These are phyloP conservation scores for Kernera saxatilis DNA, from an alignment of 345 rosid genomes.

Conservation along the genomic window DNA sequence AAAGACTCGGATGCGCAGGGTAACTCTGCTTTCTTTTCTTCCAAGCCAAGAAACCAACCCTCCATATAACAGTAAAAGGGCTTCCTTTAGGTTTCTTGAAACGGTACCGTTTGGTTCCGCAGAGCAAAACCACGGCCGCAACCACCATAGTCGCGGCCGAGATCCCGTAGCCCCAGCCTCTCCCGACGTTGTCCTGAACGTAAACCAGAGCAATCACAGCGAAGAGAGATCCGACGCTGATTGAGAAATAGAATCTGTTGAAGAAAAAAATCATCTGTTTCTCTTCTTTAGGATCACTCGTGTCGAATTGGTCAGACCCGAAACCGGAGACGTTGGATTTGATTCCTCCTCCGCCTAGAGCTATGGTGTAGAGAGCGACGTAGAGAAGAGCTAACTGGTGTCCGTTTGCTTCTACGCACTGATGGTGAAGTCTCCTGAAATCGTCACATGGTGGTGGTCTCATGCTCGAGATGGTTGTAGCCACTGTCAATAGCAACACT, in stretches of 20 bases:
- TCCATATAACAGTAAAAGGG: conserved; percentile 76
- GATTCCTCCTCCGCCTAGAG: conserved; percentile 86
- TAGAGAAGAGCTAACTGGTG: conserved; percentile 64
- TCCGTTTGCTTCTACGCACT: conserved; percentile 69
- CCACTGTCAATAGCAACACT: conserved; percentile 53
- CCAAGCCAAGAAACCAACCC: conserved; percentile 70
- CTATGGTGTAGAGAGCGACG: conserved; percentile 71
- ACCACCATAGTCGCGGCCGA: conserved; percentile 77
- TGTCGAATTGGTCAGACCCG: conserved; percentile 87
- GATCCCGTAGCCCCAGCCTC: conserved; percentile 94
- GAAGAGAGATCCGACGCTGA: conserved; percentile 79
- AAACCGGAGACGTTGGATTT: conserved; percentile 91
- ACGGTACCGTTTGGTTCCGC: conserved; percentile 62
- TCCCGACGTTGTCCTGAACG: conserved; percentile 80
- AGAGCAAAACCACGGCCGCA: conserved; percentile 50
- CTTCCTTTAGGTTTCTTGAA: conserved; percentile 76
- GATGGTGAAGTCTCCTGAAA: conserved; percentile 45
- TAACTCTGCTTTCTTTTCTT: conserved; percentile 51
- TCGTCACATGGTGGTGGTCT: conserved; percentile 71
- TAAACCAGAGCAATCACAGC: conserved; percentile 72
- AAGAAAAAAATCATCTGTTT: conserved; percentile 77
- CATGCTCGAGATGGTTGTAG: conserved; percentile 69
- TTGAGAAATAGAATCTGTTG: conserved; percentile 61
- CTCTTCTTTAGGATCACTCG: conserved; percentile 68
- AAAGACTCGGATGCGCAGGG: conserved; percentile 53